Conservation (phyloP, 1,284 basidiomycete genomes). For the Butyriboletus appendiculatus region DNA sequence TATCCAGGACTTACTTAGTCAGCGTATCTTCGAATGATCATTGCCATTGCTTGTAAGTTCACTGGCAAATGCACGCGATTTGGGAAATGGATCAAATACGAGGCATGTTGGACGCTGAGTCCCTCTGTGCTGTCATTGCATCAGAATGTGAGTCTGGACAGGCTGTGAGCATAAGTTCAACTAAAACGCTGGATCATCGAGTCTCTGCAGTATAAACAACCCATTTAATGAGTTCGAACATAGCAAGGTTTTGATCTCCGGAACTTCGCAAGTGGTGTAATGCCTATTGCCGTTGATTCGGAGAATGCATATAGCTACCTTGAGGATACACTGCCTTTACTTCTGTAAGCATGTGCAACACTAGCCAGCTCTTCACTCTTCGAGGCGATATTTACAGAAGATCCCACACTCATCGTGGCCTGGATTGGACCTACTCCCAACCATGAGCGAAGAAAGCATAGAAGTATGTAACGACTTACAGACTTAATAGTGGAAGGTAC, state of each 20-base stretch:
- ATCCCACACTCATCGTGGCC: background rate
- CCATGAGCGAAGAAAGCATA: background rate
- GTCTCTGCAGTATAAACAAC: background rate
- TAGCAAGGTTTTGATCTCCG: background rate
- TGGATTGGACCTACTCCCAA: background rate
- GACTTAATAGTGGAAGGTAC: background rate
- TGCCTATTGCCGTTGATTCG: background rate
- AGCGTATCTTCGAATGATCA: background rate
- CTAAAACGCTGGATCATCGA: background rate
- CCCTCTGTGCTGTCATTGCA: background rate
- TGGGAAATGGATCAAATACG: background rate
- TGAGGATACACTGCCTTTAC: slow-evolving; percentile 16
- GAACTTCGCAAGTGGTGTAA: background rate
- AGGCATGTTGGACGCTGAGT: background rate
- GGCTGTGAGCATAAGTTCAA: background rate
- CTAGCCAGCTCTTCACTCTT: background rate
- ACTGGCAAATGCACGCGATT: background rate
- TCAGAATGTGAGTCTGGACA: background rate
- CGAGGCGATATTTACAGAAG: background rate
- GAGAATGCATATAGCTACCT: background rate
- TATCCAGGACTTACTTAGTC: background rate
- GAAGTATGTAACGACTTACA: background rate
- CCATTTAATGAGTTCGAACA: background rate
- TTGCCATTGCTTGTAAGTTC: background rate
- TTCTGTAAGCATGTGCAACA: slow-evolving; percentile 1